Conservation (phyloP, 169 alveolate species). For the Plasmodium berghei region DNA sequence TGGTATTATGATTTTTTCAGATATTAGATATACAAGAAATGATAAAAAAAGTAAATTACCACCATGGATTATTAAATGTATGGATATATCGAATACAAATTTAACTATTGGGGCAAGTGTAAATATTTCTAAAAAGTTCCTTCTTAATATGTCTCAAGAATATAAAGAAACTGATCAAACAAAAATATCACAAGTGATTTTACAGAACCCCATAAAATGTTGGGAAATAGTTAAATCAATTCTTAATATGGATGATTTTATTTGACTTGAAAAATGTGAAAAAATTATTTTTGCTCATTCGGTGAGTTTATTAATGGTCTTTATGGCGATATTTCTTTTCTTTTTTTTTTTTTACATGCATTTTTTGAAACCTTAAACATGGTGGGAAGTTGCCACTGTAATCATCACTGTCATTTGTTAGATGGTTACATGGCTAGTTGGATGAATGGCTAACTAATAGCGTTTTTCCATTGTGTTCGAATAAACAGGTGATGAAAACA, state of each 20-base stretch:
- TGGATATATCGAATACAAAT: constrained; percentile 85
- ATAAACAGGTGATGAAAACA: no score
- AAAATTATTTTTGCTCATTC: background rate
- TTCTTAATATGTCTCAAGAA: constrained; percentile 84
- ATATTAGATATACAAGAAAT: constrained; percentile 86
- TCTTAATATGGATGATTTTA: constrained; percentile 60
- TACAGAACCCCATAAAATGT: constrained; percentile 78
- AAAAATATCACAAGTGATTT: constrained; percentile 79
- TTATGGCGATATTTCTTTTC: background rate
- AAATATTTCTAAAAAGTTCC: constrained; percentile 80
- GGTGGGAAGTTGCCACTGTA: no score
- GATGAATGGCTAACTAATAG: no score
- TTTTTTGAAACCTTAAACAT: no score
- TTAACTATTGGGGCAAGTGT: constrained; percentile 90
- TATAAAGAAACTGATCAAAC: constrained; percentile 83
- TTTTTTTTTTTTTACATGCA: background rate
- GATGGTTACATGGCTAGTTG: no score
- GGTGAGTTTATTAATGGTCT: no score
- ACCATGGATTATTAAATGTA: constrained; percentile 91
- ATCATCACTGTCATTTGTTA: no score
- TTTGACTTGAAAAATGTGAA: background rate
- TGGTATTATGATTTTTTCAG: constrained; percentile 96
- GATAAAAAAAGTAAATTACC: constrained; percentile 92
- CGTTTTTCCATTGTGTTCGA: no score
- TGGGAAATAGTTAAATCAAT: constrained; percentile 79